Percentiles rank a stretch among this genome's conserved stretches.
Conservation (phyloP, 495 filamentous ascomycete genomes). For the Xylaria scruposa region DNA sequence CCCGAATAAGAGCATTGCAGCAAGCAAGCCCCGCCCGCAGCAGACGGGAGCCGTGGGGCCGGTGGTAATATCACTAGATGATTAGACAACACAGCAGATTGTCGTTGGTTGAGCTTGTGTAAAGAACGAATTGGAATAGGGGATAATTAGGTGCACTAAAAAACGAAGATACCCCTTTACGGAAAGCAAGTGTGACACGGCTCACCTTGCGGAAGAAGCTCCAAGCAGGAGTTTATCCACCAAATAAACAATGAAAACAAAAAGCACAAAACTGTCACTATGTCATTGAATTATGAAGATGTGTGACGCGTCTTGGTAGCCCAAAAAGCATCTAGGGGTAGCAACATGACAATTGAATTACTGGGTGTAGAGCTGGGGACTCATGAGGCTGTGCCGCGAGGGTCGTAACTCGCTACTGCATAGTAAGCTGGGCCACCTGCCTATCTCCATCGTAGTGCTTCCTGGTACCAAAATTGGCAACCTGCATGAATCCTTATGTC, state of each 20-base stretch:
- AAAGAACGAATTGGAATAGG: constrained; percentile 36
- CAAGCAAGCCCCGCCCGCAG: constrained; percentile 32
- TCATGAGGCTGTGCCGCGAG: constrained; percentile 12
- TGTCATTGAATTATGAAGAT: not conserved
- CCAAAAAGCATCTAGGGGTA: constrained; percentile 10
- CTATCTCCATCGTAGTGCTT: not conserved
- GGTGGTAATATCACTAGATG: constrained; percentile 37
- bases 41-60: constrained; percentile 7
- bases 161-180: constrained; percentile 20
- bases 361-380: not conserved
- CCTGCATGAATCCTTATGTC: constrained; percentile 19
- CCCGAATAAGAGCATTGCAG: constrained; percentile 33
- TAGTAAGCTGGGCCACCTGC: constrained; percentile 2
- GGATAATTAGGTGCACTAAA: constrained; percentile 16
- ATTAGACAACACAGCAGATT: constrained; percentile 26
- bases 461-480: not conserved
- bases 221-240: not conserved
- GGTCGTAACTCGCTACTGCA: not conserved
- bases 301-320: not conserved
- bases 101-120: constrained; percentile 26
- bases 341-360: not conserved
- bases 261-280: not conserved
- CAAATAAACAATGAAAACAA: not conserved
- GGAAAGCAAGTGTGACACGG: not conserved
- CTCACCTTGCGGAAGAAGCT: not conserved